Evolutionary conservation across 192 early-diverging fungal species (phyloP), one percentile per base, ranked within the genome.

Genomic region (Coemansia sp.): DNA sequence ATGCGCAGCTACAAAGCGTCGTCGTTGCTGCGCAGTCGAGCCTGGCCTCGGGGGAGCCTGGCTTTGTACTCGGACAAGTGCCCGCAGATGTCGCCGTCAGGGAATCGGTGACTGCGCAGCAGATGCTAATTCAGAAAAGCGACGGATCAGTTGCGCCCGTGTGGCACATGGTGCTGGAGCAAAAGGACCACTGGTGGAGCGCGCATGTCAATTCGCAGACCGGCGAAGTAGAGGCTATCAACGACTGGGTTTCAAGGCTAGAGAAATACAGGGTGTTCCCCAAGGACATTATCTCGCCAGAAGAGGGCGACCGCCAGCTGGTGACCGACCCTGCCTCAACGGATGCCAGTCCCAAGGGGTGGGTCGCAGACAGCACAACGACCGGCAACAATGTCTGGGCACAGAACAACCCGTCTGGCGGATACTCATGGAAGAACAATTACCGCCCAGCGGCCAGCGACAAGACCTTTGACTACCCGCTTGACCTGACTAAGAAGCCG

Each of bases 381-480:
- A 69, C 85, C 25, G 95, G 95, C 14, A 98, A 95, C 83, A 98
- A 98, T 72, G 95, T 91, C 36, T 93, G 85, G 74, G 90, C 93
- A 19, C 93, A 95, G 51, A 87, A 87, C 60, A 94, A 94, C 66
- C 84, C 87, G 2, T 77, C 83, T 50, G 92, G 93, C 23, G 84
- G 85, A 23, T 74, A 82, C 30, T 69, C 83, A 14, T 95, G 91
- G 93, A 58, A 85, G 49, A 74, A 77, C 75, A 92, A 93, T 69
- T 78, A 88, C 59, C 88, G 93, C 9, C 95, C 95, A 1, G 77
- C 81, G 36, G 91, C 87, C 7, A 58, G 56, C 0, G 63, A 67
- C 20, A 64, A 88, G 0, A 65, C 68, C 27, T 97, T 97, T 84
- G 90, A 94, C 71, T 93, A 86, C 65, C 77, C 88, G 29, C 71